phyloP scores from a whole-genome alignment of 352 stramenopile species.

The Halophytophthora polymorphica region DNA sequence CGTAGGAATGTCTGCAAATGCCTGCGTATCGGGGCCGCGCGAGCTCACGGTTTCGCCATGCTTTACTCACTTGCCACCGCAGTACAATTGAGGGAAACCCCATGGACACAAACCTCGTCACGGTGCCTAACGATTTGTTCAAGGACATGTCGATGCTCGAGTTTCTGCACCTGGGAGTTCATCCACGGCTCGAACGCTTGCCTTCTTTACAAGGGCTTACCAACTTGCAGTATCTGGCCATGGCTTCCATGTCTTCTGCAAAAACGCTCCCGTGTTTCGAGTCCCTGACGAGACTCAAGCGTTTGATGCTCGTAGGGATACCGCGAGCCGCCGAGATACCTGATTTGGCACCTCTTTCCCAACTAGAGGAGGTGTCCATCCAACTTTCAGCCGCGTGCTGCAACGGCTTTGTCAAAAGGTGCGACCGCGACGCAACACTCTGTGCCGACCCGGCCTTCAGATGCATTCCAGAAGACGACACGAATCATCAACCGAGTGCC shows the following conservation, averaged over 20 bases:
- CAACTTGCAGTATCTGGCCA: slow-evolving; percentile 8
- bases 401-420: slow-evolving; percentile 17
- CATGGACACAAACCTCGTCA: slow-evolving; percentile 1
- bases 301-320: slow-evolving; percentile 6
- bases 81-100: slow-evolving; percentile 11
- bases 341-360: slow-evolving; percentile 1
- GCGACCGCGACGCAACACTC: not conserved
- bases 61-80: not conserved
- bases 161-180: slow-evolving; percentile 11
- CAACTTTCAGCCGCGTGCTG: slow-evolving; percentile 10
- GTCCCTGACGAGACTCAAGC: slow-evolving; percentile 1
- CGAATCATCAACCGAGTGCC: not conserved
- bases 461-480: not conserved
- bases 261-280: slow-evolving; percentile 5
- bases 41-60: not conserved
- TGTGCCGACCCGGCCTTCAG: not conserved
- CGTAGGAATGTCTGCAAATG: too few species aligned
- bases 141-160: slow-evolving; percentile 7
- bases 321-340: not conserved
- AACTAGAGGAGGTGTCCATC: slow-evolving; percentile 6
- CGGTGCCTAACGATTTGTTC: slow-evolving; percentile 13
- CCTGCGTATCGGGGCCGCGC: too few species aligned
- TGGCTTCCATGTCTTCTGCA: not conserved
- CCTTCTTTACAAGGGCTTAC: slow-evolving; percentile 10
- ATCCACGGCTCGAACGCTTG: slow-evolving; percentile 1